phyloP scores from a whole-genome alignment of 805 yeast species.

The Candida stauntonica region DNA sequence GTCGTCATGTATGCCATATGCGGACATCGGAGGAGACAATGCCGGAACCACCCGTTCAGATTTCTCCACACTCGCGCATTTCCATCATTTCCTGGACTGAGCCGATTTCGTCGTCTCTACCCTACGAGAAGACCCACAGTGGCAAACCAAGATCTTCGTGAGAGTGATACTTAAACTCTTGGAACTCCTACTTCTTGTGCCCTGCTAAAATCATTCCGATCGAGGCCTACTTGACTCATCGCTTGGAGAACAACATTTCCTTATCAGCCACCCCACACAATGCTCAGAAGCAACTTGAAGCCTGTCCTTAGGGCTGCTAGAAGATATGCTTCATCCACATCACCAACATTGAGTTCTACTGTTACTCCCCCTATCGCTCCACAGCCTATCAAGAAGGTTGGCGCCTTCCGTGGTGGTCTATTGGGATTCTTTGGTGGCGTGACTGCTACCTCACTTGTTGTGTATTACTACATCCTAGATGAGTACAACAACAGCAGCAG shows the following conservation, averaged over 20 bases:
- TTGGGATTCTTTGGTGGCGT: constrained; percentile 80
- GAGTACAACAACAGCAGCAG: constrained; percentile 71
- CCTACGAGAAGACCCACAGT: too few species aligned
- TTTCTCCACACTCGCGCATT: constrained; percentile 3
- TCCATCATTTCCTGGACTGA: not conserved
- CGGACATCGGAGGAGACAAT: not conserved
- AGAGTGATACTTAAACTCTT: too few species aligned
- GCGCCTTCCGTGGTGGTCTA: constrained; percentile 46
- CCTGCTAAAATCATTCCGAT: too few species aligned
- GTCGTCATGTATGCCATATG: not conserved
- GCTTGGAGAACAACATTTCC: not conserved
- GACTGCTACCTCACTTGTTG: constrained; percentile 65
- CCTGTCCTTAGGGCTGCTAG: constrained; percentile 3
- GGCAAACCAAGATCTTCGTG: too few species aligned
- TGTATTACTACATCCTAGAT: constrained; percentile 75
- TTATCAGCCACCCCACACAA: constrained; percentile 1
- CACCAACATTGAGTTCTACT: constrained; percentile 4
- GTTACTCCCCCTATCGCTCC: constrained; percentile 6
- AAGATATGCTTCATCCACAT: constrained; percentile 1
- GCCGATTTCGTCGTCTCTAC: too few species aligned
- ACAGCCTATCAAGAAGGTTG: constrained; percentile 28
- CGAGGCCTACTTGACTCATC: not conserved
- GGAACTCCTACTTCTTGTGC: too few species aligned
- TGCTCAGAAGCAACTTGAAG: constrained; percentile 2
- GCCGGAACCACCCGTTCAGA: not conserved